Evolutionary conservation across 179 eudicot species (phyloP), one percentile per base, ranked within the genome.

Genomic region (Silene noctiflora): DNA sequence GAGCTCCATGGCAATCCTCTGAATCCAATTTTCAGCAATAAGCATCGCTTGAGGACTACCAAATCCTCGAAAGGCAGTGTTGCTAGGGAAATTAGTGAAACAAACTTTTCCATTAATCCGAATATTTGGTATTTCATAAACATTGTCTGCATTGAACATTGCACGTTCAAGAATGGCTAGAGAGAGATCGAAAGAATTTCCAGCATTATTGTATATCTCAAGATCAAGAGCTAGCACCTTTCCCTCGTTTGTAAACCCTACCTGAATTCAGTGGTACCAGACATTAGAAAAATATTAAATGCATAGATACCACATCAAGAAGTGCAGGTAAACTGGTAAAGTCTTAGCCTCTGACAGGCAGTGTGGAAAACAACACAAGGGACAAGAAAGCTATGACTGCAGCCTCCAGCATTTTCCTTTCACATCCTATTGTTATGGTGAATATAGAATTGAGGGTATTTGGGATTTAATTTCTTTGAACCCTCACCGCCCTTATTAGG

Each of bases 11-110:
- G 99, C 91, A 66, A 96, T 90, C 83, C 97, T 89, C 42, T 96
- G 96, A 27, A 96, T 91, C 99, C 99, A 96, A 76, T 91, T 93
- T 86, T 96, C 99, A 62, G 94, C 66, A 83, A 96, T 85, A 44
- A 96, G 89, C 99, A 96, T 93, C 72, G 98, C 99, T 82, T 96
- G 99, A 73, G 99, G 99, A 56, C 98, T 97, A 78, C 99, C 98
- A 81, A 96, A 93, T 80, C 99, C 99, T 66, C 99, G 87, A 77
- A 96, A 96, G 25, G 99, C 98, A 22, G 99, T 96, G 77, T 96
- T 88, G 80, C 98, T 93, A 21, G 99, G 99, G 33, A 88, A 79
- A 87, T 96, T 91, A 74, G 98, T 93, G 85, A 91, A 96, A 82
- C 99, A 96, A 83, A 93, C 99, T 39, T 80, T 87, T 77, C 99